Conservation (phyloP, 768 basidiomycete species). For the Phlebiopsis flavidoalba region DNA sequence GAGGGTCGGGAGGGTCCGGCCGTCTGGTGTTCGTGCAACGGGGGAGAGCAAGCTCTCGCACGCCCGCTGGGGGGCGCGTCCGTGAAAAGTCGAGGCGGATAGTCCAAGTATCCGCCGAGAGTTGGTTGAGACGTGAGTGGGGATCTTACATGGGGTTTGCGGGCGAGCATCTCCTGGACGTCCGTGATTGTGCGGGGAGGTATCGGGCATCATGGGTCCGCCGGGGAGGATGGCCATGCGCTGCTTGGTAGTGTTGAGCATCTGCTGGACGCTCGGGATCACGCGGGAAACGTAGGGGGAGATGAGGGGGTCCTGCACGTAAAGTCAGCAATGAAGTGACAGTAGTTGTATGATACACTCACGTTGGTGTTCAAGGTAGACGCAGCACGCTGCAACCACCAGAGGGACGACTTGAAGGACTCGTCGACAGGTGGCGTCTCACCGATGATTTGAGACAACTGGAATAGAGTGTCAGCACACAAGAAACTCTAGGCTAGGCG, state of each 20-base stretch:
- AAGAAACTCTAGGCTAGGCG: neutral
- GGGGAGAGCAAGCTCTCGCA: neutral
- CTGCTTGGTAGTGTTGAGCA: constrained; percentile 75
- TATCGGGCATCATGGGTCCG: constrained; percentile 55
- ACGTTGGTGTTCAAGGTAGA: constrained; percentile 70
- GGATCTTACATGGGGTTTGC: constrained; percentile 29
- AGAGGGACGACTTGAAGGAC: constrained; percentile 72
- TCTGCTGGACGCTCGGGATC: constrained; percentile 71
- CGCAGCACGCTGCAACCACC: constrained; percentile 83
- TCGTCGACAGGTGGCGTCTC: constrained; percentile 78
- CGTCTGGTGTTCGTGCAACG: neutral
- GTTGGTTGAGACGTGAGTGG: neutral
- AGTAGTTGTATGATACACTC: constrained; percentile 18
- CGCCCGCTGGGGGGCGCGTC: constrained; percentile 1
- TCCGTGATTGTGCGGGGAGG: constrained; percentile 66
- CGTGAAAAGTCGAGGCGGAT: neutral
- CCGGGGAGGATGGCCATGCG: constrained; percentile 75
- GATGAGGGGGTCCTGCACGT: constrained; percentile 66
- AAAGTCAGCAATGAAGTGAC: constrained; percentile 6
- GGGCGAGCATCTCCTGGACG: constrained; percentile 63
- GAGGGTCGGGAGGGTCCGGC: constrained; percentile 6
- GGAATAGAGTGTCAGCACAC: constrained; percentile 6
- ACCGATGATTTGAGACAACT: constrained; percentile 72
- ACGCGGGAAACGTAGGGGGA: constrained; percentile 79
- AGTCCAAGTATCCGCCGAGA: neutral